phyloP scores from a whole-genome alignment of 805 yeast genomes.

The Komagataella populi region DNA sequence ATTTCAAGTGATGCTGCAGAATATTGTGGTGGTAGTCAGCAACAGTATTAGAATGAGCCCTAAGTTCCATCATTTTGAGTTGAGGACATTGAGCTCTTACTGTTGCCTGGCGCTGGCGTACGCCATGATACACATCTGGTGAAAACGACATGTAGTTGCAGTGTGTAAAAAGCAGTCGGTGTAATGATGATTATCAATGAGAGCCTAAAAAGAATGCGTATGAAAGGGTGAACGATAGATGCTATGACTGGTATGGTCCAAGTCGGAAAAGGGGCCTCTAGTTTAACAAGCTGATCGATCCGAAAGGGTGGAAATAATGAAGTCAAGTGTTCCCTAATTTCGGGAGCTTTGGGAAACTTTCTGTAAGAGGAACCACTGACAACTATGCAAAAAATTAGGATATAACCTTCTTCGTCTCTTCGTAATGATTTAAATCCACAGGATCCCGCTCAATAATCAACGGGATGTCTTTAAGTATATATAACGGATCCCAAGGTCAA shows the following conservation, averaged over 20 bases:
- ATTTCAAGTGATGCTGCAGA: conserved; percentile 11
- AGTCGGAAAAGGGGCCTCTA: not conserved
- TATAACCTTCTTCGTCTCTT: not conserved
- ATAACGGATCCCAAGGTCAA: not conserved
- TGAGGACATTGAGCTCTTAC: not conserved
- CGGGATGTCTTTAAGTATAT: not conserved
- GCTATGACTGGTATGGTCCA: not conserved
- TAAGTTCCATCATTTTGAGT: conserved; percentile 4
- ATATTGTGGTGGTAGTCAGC: conserved; percentile 4
- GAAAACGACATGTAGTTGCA: not conserved
- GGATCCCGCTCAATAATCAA: not conserved
- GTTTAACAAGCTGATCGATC: not conserved
- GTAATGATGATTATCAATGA: not conserved
- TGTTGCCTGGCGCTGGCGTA: not conserved
- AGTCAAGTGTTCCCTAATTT: not conserved
- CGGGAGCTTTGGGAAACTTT: not conserved
- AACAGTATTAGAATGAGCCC: conserved; percentile 4
- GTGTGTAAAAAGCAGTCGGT: not conserved
- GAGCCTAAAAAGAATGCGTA: not conserved
- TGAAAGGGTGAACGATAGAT: not conserved
- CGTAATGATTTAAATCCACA: not conserved
- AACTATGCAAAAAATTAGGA: not conserved
- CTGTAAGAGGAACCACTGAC: not conserved
- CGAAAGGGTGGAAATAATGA: not conserved
- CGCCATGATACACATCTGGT: not conserved